Base-by-base conservation (phyloP, 2,329 filamentous ascomycete genomes). In the Epichloe hybrida region DNA sequence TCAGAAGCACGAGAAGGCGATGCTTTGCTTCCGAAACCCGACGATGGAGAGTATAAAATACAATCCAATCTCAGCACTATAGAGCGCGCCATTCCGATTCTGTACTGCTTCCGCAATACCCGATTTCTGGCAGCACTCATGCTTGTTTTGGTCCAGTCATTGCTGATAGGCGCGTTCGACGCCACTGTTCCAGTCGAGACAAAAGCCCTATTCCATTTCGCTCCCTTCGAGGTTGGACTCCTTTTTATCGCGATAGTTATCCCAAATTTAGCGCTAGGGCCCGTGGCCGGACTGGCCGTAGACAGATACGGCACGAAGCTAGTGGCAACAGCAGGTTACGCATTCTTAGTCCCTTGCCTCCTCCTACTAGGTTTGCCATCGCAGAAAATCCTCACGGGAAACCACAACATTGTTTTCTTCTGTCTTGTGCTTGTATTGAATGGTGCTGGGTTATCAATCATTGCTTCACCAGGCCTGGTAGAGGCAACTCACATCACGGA, bases 261-360 rank as follows among this genome's bases (percentile, higher is more conserved):
- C 3, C 48, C 50, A 1, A 31, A 49, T n/a, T 35, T 50, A 2
- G 43, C 38, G n/a, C 8, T 54, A 4, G 50, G 52, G 7, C 50
- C 34, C 9, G 37, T 49, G 8, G 46, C 43, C 11, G 52, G 52
- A 11, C 45, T 34, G 39, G 42, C 47, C 2, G 39, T 48, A 2
- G 52, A 54, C 44, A 52, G 35, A 42, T 52, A 50, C 34, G 52
- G 52, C 15, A 42, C 52, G 6, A 47, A 47, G 34, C 27, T 48
- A 4, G 15, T 52, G 47, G 50, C 52, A 44, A 48, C 36, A 4
- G 5, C 6, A 2, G 50, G 50, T 2, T 52, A 48, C 15, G 15
- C 37, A 5, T 20, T 54, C 31, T 21, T 50, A 23, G 41, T 48
- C 11, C 47, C 47, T 11, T 49, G 34, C 5, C 27, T 50, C 1